These are phyloP conservation scores for Drechmeria coniospora DNA, from an alignment of 2,329 filamentous ascomycete genomes.

Conservation along the genomic window DNA sequence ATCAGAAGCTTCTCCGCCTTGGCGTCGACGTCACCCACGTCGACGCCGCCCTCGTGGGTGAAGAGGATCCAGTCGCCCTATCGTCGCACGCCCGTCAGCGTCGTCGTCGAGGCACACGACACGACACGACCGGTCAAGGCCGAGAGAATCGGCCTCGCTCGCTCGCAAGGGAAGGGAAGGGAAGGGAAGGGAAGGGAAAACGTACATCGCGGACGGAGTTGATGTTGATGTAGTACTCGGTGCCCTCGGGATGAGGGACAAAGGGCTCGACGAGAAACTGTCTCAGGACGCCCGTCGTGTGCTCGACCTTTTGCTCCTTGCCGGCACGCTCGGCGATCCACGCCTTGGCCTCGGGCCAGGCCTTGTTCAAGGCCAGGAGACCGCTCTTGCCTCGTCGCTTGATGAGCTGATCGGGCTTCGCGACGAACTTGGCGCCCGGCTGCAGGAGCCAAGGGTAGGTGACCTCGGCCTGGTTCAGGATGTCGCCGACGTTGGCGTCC, in stretches of 20 bases:
- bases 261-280: slow-evolving; percentile 98
- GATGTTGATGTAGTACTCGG: slow-evolving; percentile 99
- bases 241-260: slow-evolving; percentile 85
- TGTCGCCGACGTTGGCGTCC: slow-evolving; percentile 63
- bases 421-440: slow-evolving; percentile 79
- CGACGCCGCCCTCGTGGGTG: slow-evolving; percentile 98
- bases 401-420: slow-evolving; percentile 99
- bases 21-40: slow-evolving; percentile 96
- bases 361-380: slow-evolving; percentile 90
- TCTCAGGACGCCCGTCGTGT: slow-evolving; percentile 71
- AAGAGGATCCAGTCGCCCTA: slow-evolving; percentile 99
- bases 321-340: slow-evolving; percentile 89
- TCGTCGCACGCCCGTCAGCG: slow-evolving; percentile 5
- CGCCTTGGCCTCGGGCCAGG: slow-evolving; percentile 81
- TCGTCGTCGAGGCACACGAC: no score
- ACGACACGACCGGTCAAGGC: no score
- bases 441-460: slow-evolving; percentile 92
- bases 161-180: slow-evolving; percentile 7
- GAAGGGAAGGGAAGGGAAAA: slow-evolving; percentile 15
- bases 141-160: no score
- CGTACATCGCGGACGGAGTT: slow-evolving; percentile 98
- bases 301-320: slow-evolving; percentile 88
- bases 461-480: slow-evolving; percentile 90
- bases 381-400: slow-evolving; percentile 99
- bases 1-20: slow-evolving; percentile 99